Evolutionary conservation across 768 basidiomycete genomes (phyloP).

Genomic region (Phaeolepiota aurea): DNA sequence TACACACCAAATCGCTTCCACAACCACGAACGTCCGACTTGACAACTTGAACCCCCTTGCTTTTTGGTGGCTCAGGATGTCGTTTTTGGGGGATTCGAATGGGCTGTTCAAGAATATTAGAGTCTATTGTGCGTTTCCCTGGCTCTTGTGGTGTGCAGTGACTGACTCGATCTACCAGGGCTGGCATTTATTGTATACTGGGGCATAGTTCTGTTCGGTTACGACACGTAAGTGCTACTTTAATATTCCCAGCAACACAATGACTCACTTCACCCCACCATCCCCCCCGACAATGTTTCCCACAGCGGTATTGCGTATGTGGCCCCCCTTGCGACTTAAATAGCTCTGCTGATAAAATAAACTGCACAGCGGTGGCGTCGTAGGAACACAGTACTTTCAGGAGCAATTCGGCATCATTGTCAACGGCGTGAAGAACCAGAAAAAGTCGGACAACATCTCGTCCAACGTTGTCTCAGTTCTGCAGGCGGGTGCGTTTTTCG

Average conservation of each 20-base stretch:
- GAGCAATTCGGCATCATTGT: slow-evolving; percentile 51
- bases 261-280: not conserved
- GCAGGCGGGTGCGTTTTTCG: slow-evolving; percentile 86
- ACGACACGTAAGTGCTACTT: slow-evolving; percentile 51
- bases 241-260: not conserved
- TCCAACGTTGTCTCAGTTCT: slow-evolving; percentile 84
- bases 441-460: slow-evolving; percentile 43
- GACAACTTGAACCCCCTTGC: too few relatives aligned
- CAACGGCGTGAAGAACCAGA: slow-evolving; percentile 26
- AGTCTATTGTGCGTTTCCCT: slow-evolving; percentile 46
- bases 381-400: slow-evolving; percentile 53
- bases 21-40: too few relatives aligned
- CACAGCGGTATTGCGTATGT: slow-evolving; percentile 18
- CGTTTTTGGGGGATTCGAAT: not conserved
- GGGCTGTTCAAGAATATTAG: slow-evolving; percentile 45
- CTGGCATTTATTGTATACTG: slow-evolving; percentile 68
- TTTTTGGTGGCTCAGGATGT: too few relatives aligned
- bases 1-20: too few relatives aligned
- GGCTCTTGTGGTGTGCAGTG: not conserved
- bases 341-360: slow-evolving; percentile 3
- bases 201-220: slow-evolving; percentile 80
- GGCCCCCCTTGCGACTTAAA: not conserved
- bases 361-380: slow-evolving; percentile 65
- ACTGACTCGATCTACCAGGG: slow-evolving; percentile 29
- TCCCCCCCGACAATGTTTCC: not conserved